These are phyloP conservation scores for Dispira parvispora DNA, from an alignment of 192 early-diverging fungal species.

Conservation along the genomic window DNA sequence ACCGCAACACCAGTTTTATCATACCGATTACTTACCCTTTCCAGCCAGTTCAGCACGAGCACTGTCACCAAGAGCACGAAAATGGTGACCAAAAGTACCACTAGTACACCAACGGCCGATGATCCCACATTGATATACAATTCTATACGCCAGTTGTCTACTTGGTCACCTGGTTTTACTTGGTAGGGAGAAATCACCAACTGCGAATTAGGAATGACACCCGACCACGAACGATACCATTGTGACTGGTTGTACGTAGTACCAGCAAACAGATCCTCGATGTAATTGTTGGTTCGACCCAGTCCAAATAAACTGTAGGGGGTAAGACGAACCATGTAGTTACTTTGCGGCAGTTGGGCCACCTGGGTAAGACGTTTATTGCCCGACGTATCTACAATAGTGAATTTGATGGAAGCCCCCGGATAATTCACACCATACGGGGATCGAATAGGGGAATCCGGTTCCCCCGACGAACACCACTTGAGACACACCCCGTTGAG, in stretches of 20 bases:
- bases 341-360: slow-evolving; percentile 61
- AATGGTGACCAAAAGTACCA: slow-evolving; percentile 51
- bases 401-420: slow-evolving; percentile 77
- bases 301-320: slow-evolving; percentile 78
- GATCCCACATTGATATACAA: slow-evolving; percentile 78
- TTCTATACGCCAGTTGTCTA: slow-evolving; percentile 62
- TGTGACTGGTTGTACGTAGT: slow-evolving; percentile 36
- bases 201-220: slow-evolving; percentile 87
- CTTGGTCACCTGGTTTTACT: slow-evolving; percentile 18
- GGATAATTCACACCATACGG: slow-evolving; percentile 71
- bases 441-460: slow-evolving; percentile 20
- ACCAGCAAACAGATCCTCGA: slow-evolving; percentile 84
- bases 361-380: slow-evolving; percentile 60
- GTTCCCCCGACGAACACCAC: slow-evolving; percentile 25
- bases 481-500: slow-evolving; percentile 47
- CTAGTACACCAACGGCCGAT: slow-evolving; percentile 67
- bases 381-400: slow-evolving; percentile 64
- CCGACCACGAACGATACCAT: slow-evolving; percentile 38
- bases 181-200: slow-evolving; percentile 73
- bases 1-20: too few relatives aligned
- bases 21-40: slow-evolving; percentile 35
- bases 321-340: slow-evolving; percentile 54
- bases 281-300: slow-evolving; percentile 90
- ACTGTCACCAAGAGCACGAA: slow-evolving; percentile 55
- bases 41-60: slow-evolving; percentile 47